phyloP scores from a whole-genome alignment of 768 basidiomycete genomes.

The Leccinum longicurvipes region DNA sequence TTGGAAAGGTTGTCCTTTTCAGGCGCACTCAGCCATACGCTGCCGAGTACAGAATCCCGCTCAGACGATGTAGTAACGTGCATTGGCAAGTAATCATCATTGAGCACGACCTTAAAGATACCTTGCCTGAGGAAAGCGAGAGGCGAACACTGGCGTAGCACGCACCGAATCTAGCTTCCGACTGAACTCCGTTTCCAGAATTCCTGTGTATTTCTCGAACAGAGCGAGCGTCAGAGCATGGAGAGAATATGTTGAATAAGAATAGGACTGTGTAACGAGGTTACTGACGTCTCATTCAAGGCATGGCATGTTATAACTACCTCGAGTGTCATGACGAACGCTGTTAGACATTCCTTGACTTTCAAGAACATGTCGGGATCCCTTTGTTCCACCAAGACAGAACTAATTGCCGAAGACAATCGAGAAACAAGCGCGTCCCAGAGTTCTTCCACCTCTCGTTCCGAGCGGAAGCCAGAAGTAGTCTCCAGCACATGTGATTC shows the following conservation, averaged over 20 bases:
- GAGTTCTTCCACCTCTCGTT: slow-evolving; percentile 88
- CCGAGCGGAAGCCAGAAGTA: slow-evolving; percentile 85
- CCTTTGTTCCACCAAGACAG: slow-evolving; percentile 66
- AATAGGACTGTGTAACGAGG: slow-evolving; percentile 59
- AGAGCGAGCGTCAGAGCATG: slow-evolving; percentile 82
- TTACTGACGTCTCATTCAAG: background rate
- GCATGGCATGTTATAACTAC: slow-evolving; percentile 38
- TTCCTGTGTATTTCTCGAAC: slow-evolving; percentile 84
- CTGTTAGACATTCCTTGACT: slow-evolving; percentile 79
- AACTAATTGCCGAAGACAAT: slow-evolving; percentile 69
- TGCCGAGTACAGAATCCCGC: slow-evolving; percentile 68
- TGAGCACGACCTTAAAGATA: slow-evolving; percentile 61
- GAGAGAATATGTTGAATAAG: slow-evolving; percentile 79
- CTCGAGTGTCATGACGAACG: slow-evolving; percentile 91
- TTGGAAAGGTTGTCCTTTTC: slow-evolving; percentile 58
- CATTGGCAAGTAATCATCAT: slow-evolving; percentile 92
- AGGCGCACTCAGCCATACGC: slow-evolving; percentile 75
- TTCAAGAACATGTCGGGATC: slow-evolving; percentile 80
- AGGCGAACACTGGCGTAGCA: background rate
- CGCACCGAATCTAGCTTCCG: slow-evolving; percentile 76
- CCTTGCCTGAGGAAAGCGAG: background rate
- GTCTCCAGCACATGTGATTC: slow-evolving; percentile 90
- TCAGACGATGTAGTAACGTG: slow-evolving; percentile 58
- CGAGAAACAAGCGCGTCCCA: slow-evolving; percentile 85
- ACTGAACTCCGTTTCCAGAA: slow-evolving; percentile 80